Evolutionary conservation across 345 rosid genomes (phyloP).

Genomic region (Draba incana): DNA sequence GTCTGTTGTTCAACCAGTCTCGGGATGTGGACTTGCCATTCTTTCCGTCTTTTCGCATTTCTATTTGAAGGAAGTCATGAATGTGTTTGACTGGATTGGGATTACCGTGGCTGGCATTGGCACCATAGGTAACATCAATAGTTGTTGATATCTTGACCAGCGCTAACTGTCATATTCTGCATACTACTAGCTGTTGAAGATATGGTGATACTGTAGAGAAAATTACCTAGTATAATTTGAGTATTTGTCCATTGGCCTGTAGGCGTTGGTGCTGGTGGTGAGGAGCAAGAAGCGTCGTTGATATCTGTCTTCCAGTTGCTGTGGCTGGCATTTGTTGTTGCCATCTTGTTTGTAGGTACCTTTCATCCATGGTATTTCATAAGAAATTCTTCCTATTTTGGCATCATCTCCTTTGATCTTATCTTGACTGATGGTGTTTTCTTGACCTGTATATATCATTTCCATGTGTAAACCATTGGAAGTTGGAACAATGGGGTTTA

Average conservation of each 20-base stretch:
- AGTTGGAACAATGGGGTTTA: background rate
- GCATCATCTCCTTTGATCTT: slow-evolving; percentile 15
- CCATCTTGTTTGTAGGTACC: slow-evolving; percentile 99
- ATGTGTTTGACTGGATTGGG: slow-evolving; percentile 92
- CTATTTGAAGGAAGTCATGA: slow-evolving; percentile 93
- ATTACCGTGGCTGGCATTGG: slow-evolving; percentile 94
- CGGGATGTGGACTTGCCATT: slow-evolving; percentile 96
- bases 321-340: slow-evolving; percentile 73
- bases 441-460: slow-evolving; percentile 11
- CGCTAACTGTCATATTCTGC: background rate
- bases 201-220: slow-evolving; percentile 6
- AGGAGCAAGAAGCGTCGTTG: slow-evolving; percentile 74
- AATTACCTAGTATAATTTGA: slow-evolving; percentile 2
- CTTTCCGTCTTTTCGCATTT: slow-evolving; percentile 93
- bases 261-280: slow-evolving; percentile 99
- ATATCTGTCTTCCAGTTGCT: slow-evolving; percentile 80
- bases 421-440: slow-evolving; percentile 9
- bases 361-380: slow-evolving; percentile 48
- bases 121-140: slow-evolving; percentile 75
- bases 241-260: slow-evolving; percentile 25
- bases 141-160: slow-evolving; percentile 22
- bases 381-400: slow-evolving; percentile 13
- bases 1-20: slow-evolving; percentile 95
- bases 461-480: background rate
- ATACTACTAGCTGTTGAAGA: background rate